Evolutionary conservation across 1,139 yeast genomes (phyloP).

Genomic region (Lodderomyces metapsilosis): DNA sequence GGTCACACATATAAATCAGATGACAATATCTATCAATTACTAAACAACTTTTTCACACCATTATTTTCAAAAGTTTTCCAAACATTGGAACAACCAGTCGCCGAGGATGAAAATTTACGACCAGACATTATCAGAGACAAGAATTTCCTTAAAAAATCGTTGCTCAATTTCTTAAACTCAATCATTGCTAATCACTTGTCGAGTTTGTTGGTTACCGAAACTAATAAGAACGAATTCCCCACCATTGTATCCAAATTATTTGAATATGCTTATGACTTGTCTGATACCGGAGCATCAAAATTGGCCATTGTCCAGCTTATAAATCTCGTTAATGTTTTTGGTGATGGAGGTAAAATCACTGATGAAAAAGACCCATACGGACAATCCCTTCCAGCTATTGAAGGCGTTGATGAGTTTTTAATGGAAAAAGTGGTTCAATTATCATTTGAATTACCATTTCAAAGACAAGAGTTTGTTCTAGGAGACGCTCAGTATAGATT

Average conservation of each 20-base stretch:
- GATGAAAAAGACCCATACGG: conserved; percentile 57
- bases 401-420: conserved; percentile 69
- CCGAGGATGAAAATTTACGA: conserved; percentile 26
- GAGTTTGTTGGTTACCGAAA: conserved; percentile 68
- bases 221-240: conserved; percentile 63
- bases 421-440: conserved; percentile 68
- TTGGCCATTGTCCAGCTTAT: conserved; percentile 68
- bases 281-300: conserved; percentile 58
- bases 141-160: conserved; percentile 62
- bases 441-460: conserved; percentile 77
- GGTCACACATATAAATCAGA: conserved; percentile 73
- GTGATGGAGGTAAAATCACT: conserved; percentile 59
- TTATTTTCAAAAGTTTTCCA: conserved; percentile 64
- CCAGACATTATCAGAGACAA: conserved; percentile 60
- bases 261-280: conserved; percentile 60
- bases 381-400: conserved; percentile 53
- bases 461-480: conserved; percentile 60
- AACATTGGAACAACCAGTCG: conserved; percentile 36
- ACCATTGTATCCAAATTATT: conserved; percentile 63
- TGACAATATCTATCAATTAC: conserved; percentile 66
- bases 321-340: conserved; percentile 61
- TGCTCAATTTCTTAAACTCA: conserved; percentile 66
- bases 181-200: conserved; percentile 76
- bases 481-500: conserved; percentile 79
- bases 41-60: conserved; percentile 73